A percentile compares a stretch with the other conserved stretches of the same genome.
phyloP scores from a whole-genome alignment of 208 protist genomes.

The Trypanosoma rangeli region DNA sequence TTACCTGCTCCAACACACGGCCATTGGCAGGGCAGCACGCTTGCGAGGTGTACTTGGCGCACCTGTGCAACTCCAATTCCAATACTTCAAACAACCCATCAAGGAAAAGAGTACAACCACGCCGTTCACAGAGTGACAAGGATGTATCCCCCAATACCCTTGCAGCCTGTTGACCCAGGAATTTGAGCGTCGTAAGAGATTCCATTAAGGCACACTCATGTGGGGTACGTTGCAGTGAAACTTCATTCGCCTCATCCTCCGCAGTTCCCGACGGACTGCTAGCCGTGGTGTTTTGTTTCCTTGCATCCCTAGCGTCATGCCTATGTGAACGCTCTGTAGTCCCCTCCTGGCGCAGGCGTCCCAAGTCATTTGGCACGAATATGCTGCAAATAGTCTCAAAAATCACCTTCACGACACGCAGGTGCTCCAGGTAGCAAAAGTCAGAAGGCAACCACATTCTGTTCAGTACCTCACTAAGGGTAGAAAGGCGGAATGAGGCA shows the following conservation, averaged over 20 bases:
- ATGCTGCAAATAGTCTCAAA: constrained; percentile 57
- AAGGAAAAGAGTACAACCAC: constrained; percentile 34
- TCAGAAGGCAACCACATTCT: constrained; percentile 64
- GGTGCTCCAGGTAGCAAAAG: constrained; percentile 51
- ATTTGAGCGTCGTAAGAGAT: constrained; percentile 41
- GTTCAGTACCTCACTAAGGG: constrained; percentile 61
- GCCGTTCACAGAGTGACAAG: constrained; percentile 24
- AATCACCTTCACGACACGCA: constrained; percentile 42
- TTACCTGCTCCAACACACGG: constrained; percentile 43
- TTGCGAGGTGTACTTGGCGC: constrained; percentile 15
- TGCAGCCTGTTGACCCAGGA: constrained; percentile 47
- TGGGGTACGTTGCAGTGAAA: constrained; percentile 23
- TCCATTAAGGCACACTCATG: constrained; percentile 33
- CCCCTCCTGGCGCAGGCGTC: constrained; percentile 17
- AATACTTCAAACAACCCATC: constrained; percentile 29
- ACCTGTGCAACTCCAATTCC: constrained; percentile 27
- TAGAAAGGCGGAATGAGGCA: constrained; percentile 19
- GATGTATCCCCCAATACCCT: constrained; percentile 17
- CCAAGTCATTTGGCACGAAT: constrained; percentile 31
- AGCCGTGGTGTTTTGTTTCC: neutral
- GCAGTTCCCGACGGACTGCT: neutral
- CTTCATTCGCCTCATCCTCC: constrained; percentile 28
- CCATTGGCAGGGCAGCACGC: constrained; percentile 6
- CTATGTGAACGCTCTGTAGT: constrained; percentile 26
- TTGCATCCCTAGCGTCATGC: constrained; percentile 2